Conservation (phyloP, 306 rosid species). For the Ormosia semicastrata region DNA sequence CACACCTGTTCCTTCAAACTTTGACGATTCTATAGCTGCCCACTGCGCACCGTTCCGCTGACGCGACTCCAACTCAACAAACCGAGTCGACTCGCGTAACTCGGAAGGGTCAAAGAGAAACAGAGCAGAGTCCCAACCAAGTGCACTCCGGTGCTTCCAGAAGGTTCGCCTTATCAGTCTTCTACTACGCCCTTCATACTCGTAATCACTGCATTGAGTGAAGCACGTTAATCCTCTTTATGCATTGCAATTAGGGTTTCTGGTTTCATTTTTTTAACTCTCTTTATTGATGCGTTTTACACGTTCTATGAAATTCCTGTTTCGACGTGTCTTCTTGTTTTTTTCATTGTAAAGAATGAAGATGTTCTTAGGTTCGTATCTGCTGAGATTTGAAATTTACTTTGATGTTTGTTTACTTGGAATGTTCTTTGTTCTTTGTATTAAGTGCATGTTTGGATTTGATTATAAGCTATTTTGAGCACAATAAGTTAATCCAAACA, state of each 20-base stretch:
- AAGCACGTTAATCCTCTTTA: not conserved
- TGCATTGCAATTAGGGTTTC: slow-evolving; percentile 26
- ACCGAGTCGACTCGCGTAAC: not conserved
- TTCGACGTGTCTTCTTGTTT: not conserved
- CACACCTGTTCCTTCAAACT: not conserved
- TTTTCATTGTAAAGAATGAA: not conserved
- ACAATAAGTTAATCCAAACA: not conserved
- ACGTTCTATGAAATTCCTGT: slow-evolving; percentile 16
- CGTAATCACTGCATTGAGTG: not conserved
- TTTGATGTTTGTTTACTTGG: not conserved
- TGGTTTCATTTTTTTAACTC: not conserved
- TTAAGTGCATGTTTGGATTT: no score
- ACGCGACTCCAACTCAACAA: not conserved
- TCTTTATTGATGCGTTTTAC: slow-evolving; percentile 4
- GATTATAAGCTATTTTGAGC: no score
- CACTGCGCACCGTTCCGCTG: not conserved
- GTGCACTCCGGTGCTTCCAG: not conserved
- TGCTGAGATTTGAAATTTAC: not conserved
- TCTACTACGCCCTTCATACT: not conserved
- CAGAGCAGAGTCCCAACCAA: not conserved
- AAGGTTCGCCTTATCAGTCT: slow-evolving; percentile 8
- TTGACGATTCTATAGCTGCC: not conserved
- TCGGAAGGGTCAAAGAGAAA: not conserved
- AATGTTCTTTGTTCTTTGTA: not conserved
- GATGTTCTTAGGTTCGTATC: not conserved